Evolutionary conservation across 768 basidiomycete genomes (phyloP).

Genomic region (Russula sp.): DNA sequence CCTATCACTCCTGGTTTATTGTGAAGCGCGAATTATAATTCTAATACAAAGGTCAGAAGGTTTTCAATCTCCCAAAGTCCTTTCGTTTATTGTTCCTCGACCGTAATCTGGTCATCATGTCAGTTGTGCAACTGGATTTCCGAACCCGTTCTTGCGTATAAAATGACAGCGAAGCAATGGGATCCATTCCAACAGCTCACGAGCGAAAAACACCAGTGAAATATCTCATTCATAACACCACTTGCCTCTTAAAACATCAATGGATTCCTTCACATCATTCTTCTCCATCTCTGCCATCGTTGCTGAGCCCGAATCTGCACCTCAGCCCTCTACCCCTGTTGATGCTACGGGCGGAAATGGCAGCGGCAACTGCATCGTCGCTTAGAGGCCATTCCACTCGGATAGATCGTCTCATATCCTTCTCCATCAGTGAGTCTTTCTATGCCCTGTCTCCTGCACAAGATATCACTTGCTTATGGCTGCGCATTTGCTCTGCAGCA

Average conservation of each 20-base stretch:
- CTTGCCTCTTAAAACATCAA: background rate
- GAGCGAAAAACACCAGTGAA: background rate
- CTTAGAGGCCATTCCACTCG: background rate
- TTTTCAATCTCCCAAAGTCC: no score
- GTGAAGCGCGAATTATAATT: no score
- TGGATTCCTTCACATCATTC: background rate
- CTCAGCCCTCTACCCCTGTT: background rate
- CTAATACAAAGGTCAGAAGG: no score
- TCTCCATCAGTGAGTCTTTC: background rate
- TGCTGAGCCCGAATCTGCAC: background rate
- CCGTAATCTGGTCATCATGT: no score
- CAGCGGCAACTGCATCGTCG: background rate
- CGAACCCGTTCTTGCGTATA: no score
- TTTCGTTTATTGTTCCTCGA: no score
- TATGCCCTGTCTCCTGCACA: background rate
- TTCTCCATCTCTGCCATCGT: background rate
- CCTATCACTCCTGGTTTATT: no score
- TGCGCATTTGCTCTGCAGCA: background rate
- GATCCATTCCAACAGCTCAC: background rate
- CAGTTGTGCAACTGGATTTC: no score
- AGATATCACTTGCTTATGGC: background rate
- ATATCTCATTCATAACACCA: background rate
- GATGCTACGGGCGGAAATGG: background rate
- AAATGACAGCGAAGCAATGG: background rate
- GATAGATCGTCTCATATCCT: background rate